A percentile compares a stretch with the other conserved stretches of the same genome.
These are phyloP conservation scores for Phytopythium kandeliae DNA, from an alignment of 352 stramenopile genomes.

Conservation along the genomic window DNA sequence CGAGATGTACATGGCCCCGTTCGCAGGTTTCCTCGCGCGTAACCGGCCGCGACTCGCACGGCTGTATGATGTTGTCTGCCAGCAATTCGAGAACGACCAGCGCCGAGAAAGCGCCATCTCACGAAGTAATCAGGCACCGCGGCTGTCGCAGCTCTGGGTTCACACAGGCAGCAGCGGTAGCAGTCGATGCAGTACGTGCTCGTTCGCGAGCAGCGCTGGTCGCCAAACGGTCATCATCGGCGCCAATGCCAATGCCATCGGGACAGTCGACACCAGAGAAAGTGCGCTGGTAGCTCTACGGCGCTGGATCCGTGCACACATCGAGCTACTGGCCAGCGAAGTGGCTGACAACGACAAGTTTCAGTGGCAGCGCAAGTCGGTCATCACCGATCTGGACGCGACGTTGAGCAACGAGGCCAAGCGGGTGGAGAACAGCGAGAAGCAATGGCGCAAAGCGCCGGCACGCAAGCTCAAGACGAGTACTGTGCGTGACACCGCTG, in stretches of 20 bases:
- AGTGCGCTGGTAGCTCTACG: constrained; percentile 42
- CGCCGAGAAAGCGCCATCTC: constrained; percentile 59
- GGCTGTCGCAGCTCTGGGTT: constrained; percentile 60
- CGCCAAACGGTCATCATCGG: constrained; percentile 34
- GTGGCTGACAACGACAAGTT: constrained; percentile 51
- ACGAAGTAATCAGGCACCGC: constrained; percentile 47
- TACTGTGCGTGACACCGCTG: constrained; percentile 16
- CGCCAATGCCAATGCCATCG: constrained; percentile 8
- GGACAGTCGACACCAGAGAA: constrained; percentile 27
- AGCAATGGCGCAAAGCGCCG: constrained; percentile 16
- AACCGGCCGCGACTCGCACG: constrained; percentile 52
- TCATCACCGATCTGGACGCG: constrained; percentile 16
- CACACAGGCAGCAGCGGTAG: constrained; percentile 22
- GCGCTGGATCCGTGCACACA: constrained; percentile 40
- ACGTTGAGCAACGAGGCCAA: constrained; percentile 7
- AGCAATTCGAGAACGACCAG: constrained; percentile 54
- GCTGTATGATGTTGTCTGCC: constrained; percentile 77
- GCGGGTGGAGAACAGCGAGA: constrained; percentile 10
- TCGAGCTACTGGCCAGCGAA: constrained; percentile 40
- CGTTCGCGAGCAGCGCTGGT: constrained; percentile 11
- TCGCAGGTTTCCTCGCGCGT: constrained; percentile 58
- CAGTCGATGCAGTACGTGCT: constrained; percentile 6
- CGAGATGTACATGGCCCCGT: constrained; percentile 76
- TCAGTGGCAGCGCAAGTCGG: constrained; percentile 32
- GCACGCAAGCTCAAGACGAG: constrained; percentile 58